These are phyloP conservation scores for Colletotrichum tabaci DNA, from an alignment of 2,329 filamentous ascomycete genomes.

Conservation along the genomic window DNA sequence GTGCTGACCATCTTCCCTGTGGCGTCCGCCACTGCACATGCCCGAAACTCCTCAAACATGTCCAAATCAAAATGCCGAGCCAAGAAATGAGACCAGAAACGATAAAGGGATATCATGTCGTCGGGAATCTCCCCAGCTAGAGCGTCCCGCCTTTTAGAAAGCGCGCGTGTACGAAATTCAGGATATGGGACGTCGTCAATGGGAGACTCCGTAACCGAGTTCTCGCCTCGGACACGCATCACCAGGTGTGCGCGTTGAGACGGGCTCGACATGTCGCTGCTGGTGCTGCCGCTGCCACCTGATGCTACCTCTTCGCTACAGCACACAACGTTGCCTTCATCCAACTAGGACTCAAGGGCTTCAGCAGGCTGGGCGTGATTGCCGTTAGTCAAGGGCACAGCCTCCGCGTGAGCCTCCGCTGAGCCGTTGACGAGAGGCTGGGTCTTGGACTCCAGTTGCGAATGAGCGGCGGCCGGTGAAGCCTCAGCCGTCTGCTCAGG, in stretches of 20 bases:
- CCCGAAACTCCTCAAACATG: constrained; percentile 84
- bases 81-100: constrained; percentile 83
- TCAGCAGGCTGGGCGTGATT: constrained; percentile 45
- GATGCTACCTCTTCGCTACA: constrained; percentile 26
- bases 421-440: constrained; percentile 44
- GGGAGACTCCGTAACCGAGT: constrained; percentile 17
- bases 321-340: constrained; percentile 34
- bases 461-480: constrained; percentile 2
- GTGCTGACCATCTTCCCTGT: constrained; percentile 58
- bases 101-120: constrained; percentile 78
- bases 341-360: constrained; percentile 43
- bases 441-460: constrained; percentile 6
- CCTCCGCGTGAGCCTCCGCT: constrained; percentile 45
- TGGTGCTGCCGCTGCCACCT: constrained; percentile 3
- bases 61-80: constrained; percentile 80
- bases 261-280: constrained; percentile 29
- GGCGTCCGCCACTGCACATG: constrained; percentile 76
- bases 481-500: constrained; percentile 12
- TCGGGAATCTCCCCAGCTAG: constrained; percentile 59
- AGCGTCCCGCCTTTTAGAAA: constrained; percentile 55
- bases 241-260: constrained; percentile 37
- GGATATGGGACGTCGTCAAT: constrained; percentile 47
- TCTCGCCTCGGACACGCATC: constrained; percentile 27
- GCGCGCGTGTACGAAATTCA: constrained; percentile 57
- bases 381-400: constrained; percentile 48